Evolutionary conservation across 2,329 filamentous ascomycete species (phyloP), one percentile per base, ranked within the genome.

Genomic region (Ophiocordyceps camponoti-saundersi): DNA sequence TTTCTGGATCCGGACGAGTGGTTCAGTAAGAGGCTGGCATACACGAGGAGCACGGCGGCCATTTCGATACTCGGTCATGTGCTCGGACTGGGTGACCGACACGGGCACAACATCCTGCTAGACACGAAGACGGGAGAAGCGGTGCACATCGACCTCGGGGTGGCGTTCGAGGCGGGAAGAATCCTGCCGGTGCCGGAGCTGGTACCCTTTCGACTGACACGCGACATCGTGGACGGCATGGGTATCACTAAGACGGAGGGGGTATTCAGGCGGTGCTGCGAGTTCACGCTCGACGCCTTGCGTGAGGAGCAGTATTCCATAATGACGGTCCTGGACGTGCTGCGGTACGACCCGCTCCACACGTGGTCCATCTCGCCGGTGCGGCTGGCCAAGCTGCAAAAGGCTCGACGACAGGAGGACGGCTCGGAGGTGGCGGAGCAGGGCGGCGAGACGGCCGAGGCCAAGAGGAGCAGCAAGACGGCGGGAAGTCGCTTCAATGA

Each of bases 301-400:
- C 81, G 92, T n/a, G 85, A 94, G 56, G 92, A 98, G 61, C 85
- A 85, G 13, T 93, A 95, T 60, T 89, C 84, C 42, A 98, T 99
- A 66, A 96, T 95, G 89, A 96, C 92, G 0, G 88, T 98, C 46
- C 77, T 99, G 20, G 93, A 98, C 59, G 93, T 98, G 21, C 69
- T 99, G 49, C 83, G 93, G n/a, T 96, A 95, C 64, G 92, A 99
- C 70, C 93, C 92, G 1, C 68, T 99, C 50, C 94, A 96, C 62
- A 92, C 80, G 50, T 99, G 92, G 92, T 90, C 86, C 34, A 80
- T 95, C 48, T 92, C 85, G 12, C 79, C 79, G 0, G 68, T 81
- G 32, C 71, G 79, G 20, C 64, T 82, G 48, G 75, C 77, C 40
- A 81, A 80, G 56, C 63, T 82, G 47, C 79, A 82, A 57, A 75